Base-by-base conservation (phyloP, 257 asterid species). In the Nicotiana sylvestris region DNA sequence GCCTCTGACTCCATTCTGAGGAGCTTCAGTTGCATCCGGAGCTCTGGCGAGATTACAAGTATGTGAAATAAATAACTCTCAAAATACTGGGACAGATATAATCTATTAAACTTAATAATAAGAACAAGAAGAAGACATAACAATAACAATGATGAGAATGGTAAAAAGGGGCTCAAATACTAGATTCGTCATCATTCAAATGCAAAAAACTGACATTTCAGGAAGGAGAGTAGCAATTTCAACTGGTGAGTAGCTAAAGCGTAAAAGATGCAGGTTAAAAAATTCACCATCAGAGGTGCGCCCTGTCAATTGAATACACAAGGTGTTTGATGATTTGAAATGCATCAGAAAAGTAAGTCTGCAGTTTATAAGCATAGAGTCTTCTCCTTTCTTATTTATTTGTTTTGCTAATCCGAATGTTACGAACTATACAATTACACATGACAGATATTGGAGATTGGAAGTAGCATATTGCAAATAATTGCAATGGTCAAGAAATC, bases 1-100 rank as follows among this genome's bases (percentile, higher is more conserved):
- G 87, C 27, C 85, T 89, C 91, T 0, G 98, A 88, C 86, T 94
- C 98, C 92, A 89, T 92, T 87, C 90, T 96, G 82, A 96, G 97
- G 83, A 92, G 97, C 86, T 88, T 91, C 87, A 96, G 88, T 83
- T 96, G 93, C 95, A 88, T 88, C n/a, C 98, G 87, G 66, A 96
- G 93, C 83, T 86, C 99, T 96, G 32, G 76, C 46, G 21, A 12
- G 72, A 46, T 46, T 53, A 25, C 9, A 55, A 6, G 33, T 67
- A n/a, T 3, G 18, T 1, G 33, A 18, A 21, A 57, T 15, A 80
- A 30, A 30, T 15, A 51, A 17, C 65, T 74, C 67, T 11, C 68
- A 25, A 27, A 64, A 27, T 27, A 27, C 17, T 17, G 12, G 8
- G 0, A 51, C 37, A 33, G 37, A 33, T 5, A 33, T 33, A 33